A percentile compares a stretch with the other conserved stretches of the same genome.
Conservation (phyloP, 345 rosid species). For the Hibiscus trionum region DNA sequence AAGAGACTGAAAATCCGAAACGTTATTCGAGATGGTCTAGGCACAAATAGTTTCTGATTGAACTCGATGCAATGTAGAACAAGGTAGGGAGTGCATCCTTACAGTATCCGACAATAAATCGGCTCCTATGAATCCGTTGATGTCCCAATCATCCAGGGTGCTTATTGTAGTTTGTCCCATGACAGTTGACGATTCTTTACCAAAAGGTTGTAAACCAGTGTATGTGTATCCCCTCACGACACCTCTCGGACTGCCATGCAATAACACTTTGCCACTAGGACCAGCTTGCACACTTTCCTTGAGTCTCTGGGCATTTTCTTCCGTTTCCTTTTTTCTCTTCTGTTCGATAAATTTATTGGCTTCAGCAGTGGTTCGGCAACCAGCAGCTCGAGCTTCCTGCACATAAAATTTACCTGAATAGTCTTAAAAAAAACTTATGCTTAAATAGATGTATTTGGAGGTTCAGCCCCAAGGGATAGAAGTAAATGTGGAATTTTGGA, state of each 20-base stretch:
- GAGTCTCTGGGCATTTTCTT: conserved; percentile 41
- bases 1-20: background rate
- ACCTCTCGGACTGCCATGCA: conserved; percentile 42
- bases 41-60: background rate
- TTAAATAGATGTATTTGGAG: background rate
- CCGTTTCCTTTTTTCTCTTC: conserved; percentile 65
- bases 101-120: conserved; percentile 70
- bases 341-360: conserved; percentile 55
- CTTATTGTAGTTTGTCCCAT: conserved; percentile 24
- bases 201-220: conserved; percentile 32
- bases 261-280: conserved; percentile 42
- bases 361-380: conserved; percentile 55
- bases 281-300: conserved; percentile 48
- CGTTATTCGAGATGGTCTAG: background rate
- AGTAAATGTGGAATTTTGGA: background rate
- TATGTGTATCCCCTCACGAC: conserved; percentile 23
- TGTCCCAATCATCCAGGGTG: conserved; percentile 62
- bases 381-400: conserved; percentile 88
- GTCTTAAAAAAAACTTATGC: background rate
- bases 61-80: background rate
- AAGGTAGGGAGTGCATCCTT: conserved; percentile 21
- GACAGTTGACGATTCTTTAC: conserved; percentile 30
- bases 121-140: conserved; percentile 58
- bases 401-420: conserved; percentile 2
- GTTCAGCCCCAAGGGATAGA: background rate